phyloP scores from a whole-genome alignment of 495 filamentous ascomycete species.

The Pyrenula massariospora region DNA sequence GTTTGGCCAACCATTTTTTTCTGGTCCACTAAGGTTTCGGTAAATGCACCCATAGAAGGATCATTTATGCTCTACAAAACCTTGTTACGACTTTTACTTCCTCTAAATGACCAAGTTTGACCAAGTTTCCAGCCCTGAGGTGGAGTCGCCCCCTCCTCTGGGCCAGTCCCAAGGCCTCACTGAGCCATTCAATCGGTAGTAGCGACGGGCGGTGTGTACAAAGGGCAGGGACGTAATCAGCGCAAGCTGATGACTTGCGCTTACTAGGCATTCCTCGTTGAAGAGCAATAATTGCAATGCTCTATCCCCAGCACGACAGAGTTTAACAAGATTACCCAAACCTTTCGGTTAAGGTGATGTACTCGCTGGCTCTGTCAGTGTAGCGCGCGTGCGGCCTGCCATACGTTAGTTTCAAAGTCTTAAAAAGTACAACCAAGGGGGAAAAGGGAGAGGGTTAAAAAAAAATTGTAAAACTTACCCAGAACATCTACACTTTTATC shows the following conservation, averaged over 20 bases:
- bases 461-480: too few species aligned
- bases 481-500: not conserved
- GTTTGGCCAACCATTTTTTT: too few species aligned
- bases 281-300: slow-evolving; percentile 75
- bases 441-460: too few species aligned
- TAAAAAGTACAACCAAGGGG: too few species aligned
- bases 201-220: slow-evolving; percentile 58
- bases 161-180: slow-evolving; percentile 60
- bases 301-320: slow-evolving; percentile 67
- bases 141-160: slow-evolving; percentile 51
- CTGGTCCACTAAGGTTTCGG: too few species aligned
- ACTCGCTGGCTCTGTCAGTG: slow-evolving; percentile 63
- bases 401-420: too few species aligned
- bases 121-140: slow-evolving; percentile 55
- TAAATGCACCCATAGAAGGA: too few species aligned
- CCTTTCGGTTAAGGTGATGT: slow-evolving; percentile 56
- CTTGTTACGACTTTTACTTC: slow-evolving; percentile 70
- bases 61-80: slow-evolving; percentile 26
- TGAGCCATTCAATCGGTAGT: slow-evolving; percentile 68
- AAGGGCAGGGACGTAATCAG: slow-evolving; percentile 64
- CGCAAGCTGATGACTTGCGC: slow-evolving; percentile 62
- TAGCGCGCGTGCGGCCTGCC: slow-evolving; percentile 63
- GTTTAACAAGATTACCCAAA: slow-evolving; percentile 67
- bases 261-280: slow-evolving; percentile 69
- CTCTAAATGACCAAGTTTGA: slow-evolving; percentile 66